Conservation (phyloP, 768 basidiomycete genomes). For the Naematelia aurantialba region DNA sequence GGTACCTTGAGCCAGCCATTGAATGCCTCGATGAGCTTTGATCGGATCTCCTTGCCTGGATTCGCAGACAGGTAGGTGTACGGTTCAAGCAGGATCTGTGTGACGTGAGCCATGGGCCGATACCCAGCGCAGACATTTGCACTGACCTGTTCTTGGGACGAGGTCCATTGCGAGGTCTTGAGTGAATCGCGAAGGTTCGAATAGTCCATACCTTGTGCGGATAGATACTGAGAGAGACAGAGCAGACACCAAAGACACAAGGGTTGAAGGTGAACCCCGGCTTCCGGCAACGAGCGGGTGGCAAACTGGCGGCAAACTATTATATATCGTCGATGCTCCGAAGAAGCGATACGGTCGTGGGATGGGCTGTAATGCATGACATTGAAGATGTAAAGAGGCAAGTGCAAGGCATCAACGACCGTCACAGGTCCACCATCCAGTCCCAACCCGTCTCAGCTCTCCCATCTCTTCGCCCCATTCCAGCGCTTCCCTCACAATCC, state of each 20-base stretch:
- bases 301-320: too few relatives aligned
- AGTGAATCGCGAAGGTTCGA: conserved; percentile 29
- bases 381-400: neutral
- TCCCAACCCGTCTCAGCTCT: conserved; percentile 16
- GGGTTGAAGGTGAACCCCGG: neutral
- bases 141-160: conserved; percentile 22
- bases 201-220: too few relatives aligned
- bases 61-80: conserved; percentile 76
- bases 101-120: neutral
- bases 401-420: neutral
- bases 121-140: neutral
- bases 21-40: conserved; percentile 85
- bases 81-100: conserved; percentile 72
- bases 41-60: conserved; percentile 89
- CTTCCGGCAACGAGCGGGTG: neutral
- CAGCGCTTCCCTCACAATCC: conserved; percentile 30
- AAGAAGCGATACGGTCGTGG: too few relatives aligned
- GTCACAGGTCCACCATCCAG: conserved; percentile 31
- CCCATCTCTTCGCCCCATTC: conserved; percentile 23
- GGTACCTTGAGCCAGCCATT: conserved; percentile 87
- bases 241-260: neutral
- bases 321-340: too few relatives aligned
- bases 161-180: conserved; percentile 21
- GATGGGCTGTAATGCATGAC: neutral
- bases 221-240: neutral